Base-by-base conservation (phyloP, 2,329 filamentous ascomycete genomes). In the Hypoxylon sp. region DNA sequence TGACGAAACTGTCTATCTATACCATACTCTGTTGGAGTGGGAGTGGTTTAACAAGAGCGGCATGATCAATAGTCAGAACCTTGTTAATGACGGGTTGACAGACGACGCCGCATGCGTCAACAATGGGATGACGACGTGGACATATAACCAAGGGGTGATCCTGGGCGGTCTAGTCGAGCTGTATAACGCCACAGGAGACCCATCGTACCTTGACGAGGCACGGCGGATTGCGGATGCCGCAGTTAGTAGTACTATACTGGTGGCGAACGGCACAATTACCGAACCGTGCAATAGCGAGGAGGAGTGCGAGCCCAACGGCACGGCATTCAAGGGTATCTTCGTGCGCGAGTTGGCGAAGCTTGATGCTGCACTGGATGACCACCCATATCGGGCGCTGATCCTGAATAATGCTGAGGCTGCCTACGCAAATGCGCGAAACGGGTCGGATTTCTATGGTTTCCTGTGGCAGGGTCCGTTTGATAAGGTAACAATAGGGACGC, bases 301-400 rank as follows among this genome's bases (percentile, higher is more conserved):
- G 47, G 64, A 71, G 5, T 78, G 77, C 65, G 71, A 76, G 46
- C 70, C 72, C 17, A 74, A 78, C 46, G 83, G 80, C 0, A 81
- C 83, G 0, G 85, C 89, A 50, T 91, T 91, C 81, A 91, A 91
- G 73, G 89, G 89, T 0, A 81, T 90, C 4, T 90, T 91, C 71
- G 83, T 84, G 22, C 83, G 88, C 0, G 88, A 88, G 60, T 77
- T 91, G 9, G 80, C 81, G 37, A 81, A 82, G 39, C 74, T 91
- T 42, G 80, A 89, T 3, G 76, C 78, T 1, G 83, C 74, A 2
- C 81, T 83, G 0, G 82, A 82, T 0, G 79, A 83, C 35, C 77
- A 79, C 3, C 74, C 72, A 2, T 89, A 86, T 71, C 75, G 73
- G 8, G 65, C 76, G 2, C 86, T 87, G 39, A 82, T 90, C 35